These are phyloP conservation scores for Alternaria sp. DNA, from an alignment of 2,329 filamentous ascomycete species.

Conservation along the genomic window DNA sequence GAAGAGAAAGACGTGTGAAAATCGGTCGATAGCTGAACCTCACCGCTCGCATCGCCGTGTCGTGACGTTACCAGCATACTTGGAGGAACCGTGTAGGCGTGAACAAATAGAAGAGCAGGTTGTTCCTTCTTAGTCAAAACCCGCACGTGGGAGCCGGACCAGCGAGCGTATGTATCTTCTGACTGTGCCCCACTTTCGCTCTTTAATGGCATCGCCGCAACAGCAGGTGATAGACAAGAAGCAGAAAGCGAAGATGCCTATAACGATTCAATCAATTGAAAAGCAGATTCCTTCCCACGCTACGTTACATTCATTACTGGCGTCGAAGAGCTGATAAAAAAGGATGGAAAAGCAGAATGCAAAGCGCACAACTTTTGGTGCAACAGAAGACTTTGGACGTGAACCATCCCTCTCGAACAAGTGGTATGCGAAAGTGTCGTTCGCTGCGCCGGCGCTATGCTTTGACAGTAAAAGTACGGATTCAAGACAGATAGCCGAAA, in stretches of 20 bases:
- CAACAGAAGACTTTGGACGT: background rate
- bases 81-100: background rate
- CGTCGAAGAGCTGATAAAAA: background rate
- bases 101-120: background rate
- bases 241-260: background rate
- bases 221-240: background rate
- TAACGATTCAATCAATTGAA: background rate
- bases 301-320: constrained; percentile 31
- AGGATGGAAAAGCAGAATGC: background rate
- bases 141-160: background rate
- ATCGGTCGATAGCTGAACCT: background rate
- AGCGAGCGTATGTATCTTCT: background rate
- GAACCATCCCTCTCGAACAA: background rate
- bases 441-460: background rate
- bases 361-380: background rate
- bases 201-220: background rate
- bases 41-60: background rate
- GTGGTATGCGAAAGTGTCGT: background rate
- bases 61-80: background rate
- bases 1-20: no score
- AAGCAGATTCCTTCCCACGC: constrained; percentile 27
- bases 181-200: background rate
- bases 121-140: background rate
- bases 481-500: background rate
- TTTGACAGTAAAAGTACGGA: background rate